A percentile compares a stretch with the other conserved stretches of the same genome.
Evolutionary conservation across 2,329 filamentous ascomycete species (phyloP).

Genomic region (Emergomyces orientalis): DNA sequence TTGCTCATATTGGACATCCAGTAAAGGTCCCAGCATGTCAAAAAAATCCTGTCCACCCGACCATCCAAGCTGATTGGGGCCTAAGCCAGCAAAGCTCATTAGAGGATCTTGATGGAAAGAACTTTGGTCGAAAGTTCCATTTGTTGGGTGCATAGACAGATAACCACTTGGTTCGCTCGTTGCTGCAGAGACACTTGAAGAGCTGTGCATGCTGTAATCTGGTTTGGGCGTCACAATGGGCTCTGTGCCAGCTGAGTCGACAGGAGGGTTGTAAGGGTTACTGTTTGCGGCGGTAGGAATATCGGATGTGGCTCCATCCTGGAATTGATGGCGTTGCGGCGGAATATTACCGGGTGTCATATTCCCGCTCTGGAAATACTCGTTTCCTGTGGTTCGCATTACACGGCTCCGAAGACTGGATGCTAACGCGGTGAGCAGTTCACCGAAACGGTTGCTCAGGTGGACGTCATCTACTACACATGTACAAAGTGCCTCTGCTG

Average conservation of each 20-base stretch:
- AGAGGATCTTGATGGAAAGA: slow-evolving; percentile 16
- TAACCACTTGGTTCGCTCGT: background rate
- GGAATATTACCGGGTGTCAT: slow-evolving; percentile 13
- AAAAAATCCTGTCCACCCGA: slow-evolving; percentile 19
- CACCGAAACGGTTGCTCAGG: slow-evolving; percentile 55
- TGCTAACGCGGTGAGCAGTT: slow-evolving; percentile 16
- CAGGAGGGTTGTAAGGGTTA: background rate
- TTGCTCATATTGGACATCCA: slow-evolving; percentile 19
- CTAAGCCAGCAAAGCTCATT: slow-evolving; percentile 17
- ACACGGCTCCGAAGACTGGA: slow-evolving; percentile 16
- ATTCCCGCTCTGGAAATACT: slow-evolving; percentile 12
- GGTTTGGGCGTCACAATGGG: background rate
- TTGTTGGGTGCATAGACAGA: slow-evolving; percentile 7
- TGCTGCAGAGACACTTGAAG: background rate
- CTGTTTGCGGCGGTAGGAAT: background rate
- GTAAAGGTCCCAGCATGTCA: slow-evolving; percentile 18
- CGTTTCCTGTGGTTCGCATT: slow-evolving; percentile 9
- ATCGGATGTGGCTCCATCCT: slow-evolving; percentile 1
- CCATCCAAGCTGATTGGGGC: slow-evolving; percentile 19
- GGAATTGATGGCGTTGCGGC: slow-evolving; percentile 9
- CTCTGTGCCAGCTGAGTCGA: background rate
- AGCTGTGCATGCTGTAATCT: slow-evolving; percentile 2
- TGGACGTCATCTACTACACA: slow-evolving; percentile 52
- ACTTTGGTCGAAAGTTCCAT: slow-evolving; percentile 8
- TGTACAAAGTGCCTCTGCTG: slow-evolving; percentile 43